Evolutionary conservation across 2,329 filamentous ascomycete genomes (phyloP).

Genomic region (Rugonectria rugulosa): DNA sequence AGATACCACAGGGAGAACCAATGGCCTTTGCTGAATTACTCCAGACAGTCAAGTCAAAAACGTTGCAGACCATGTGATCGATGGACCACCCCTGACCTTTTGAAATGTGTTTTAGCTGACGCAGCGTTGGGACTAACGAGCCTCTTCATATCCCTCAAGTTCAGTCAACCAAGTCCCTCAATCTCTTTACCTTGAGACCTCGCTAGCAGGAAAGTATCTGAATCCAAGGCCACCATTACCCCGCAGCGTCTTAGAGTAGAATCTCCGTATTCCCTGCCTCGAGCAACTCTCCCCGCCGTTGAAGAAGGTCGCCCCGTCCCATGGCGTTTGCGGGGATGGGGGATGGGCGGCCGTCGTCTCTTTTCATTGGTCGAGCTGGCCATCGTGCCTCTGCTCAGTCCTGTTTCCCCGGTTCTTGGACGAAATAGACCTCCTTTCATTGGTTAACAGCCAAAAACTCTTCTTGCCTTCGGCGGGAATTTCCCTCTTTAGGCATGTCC

Average conservation of each 20-base stretch:
- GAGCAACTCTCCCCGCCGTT: constrained; percentile 21
- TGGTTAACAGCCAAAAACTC: constrained; percentile 5
- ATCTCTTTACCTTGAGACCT: too few relatives aligned
- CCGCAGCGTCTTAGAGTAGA: constrained; percentile 20
- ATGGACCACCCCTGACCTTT: too few relatives aligned
- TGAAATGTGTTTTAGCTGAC: too few relatives aligned
- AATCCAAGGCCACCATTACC: not conserved
- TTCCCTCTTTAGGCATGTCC: constrained; percentile 31
- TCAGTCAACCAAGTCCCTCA: too few relatives aligned
- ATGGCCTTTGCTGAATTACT: not conserved
- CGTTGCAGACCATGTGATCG: too few relatives aligned
- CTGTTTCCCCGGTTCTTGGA: constrained; percentile 7
- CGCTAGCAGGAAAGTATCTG: not conserved
- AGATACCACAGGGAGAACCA: constrained; percentile 4
- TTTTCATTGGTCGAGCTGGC: not conserved
- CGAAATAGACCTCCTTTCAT: constrained; percentile 14
- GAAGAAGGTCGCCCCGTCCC: constrained; percentile 18
- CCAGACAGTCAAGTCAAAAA: not conserved
- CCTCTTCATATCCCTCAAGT: too few relatives aligned
- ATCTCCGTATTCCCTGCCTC: not conserved
- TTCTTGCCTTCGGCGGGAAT: constrained; percentile 28
- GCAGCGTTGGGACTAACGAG: too few relatives aligned
- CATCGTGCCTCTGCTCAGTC: constrained; percentile 18
- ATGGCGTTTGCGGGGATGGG: constrained; percentile 27
- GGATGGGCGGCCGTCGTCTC: not conserved